phyloP scores from a whole-genome alignment of 2,329 filamentous ascomycete species.

The Ilyonectria sp. region DNA sequence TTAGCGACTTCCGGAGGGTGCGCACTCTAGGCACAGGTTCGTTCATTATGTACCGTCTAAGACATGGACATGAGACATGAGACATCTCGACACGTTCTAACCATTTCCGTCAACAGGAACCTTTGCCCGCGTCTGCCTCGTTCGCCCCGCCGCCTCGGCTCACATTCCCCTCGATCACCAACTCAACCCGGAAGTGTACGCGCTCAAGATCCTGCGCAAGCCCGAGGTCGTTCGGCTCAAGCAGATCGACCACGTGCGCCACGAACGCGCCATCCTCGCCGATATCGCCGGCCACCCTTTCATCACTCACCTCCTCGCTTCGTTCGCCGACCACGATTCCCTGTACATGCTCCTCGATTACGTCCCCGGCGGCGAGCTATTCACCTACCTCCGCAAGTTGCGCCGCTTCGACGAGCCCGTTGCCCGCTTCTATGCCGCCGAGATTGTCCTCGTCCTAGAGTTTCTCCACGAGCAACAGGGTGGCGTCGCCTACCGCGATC shows the following conservation, averaged over 20 bases:
- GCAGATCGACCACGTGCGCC: conserved; percentile 88
- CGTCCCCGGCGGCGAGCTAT: conserved; percentile 87
- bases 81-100: background rate
- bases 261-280: conserved; percentile 84
- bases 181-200: conserved; percentile 72
- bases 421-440: conserved; percentile 86
- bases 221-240: conserved; percentile 84
- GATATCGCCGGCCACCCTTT: conserved; percentile 87
- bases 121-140: conserved; percentile 87
- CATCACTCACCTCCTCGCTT: conserved; percentile 83
- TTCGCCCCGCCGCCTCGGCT: conserved; percentile 73
- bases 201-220: conserved; percentile 84
- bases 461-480: conserved; percentile 85
- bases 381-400: conserved; percentile 84
- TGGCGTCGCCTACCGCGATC: conserved; percentile 83
- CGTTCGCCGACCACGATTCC: conserved; percentile 84
- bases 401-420: conserved; percentile 85
- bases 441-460: conserved; percentile 86
- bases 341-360: conserved; percentile 90
- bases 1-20: conserved; percentile 77
- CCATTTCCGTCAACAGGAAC: conserved; percentile 67
- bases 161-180: conserved; percentile 54
- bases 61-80: background rate
- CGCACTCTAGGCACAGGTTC: conserved; percentile 84
- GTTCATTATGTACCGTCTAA: conserved; percentile 40